phyloP scores from a whole-genome alignment of 1,284 basidiomycete species.

The Cryptococcus sp. region DNA sequence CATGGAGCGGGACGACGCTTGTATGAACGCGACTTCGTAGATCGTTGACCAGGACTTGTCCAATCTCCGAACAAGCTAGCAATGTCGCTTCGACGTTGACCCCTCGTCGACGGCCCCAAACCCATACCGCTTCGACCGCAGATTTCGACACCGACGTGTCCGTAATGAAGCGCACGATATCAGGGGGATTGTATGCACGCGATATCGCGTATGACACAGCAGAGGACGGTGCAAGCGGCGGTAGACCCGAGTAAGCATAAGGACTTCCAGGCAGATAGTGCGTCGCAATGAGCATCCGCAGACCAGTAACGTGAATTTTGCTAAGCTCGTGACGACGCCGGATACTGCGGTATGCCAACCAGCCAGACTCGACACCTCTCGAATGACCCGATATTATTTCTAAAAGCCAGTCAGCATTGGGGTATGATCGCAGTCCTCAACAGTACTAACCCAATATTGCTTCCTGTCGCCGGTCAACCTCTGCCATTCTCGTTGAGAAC shows the following conservation, averaged over 20 bases:
- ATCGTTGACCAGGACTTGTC: constrained; percentile 16
- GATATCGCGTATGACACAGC: constrained; percentile 32
- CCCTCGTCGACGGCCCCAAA: constrained; percentile 30
- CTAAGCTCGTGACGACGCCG: constrained; percentile 36
- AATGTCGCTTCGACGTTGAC: constrained; percentile 35
- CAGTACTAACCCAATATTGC: constrained; percentile 31
- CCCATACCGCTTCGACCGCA: constrained; percentile 33
- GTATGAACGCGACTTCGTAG: constrained; percentile 4
- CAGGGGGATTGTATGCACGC: constrained; percentile 34
- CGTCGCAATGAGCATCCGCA: constrained; percentile 38
- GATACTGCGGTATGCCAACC: constrained; percentile 37
- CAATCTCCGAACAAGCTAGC: constrained; percentile 29
- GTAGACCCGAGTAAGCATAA: constrained; percentile 31
- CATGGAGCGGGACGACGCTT: constrained; percentile 34
- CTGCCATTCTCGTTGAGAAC: constrained; percentile 24
- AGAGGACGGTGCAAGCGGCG: constrained; percentile 8
- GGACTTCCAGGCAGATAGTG: constrained; percentile 38
- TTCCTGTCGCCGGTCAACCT: constrained; percentile 37
- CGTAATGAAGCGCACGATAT: constrained; percentile 34
- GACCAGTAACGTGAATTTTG: constrained; percentile 32
- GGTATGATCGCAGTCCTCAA: background rate
- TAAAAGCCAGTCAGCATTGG: constrained; percentile 3
- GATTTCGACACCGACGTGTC: constrained; percentile 13
- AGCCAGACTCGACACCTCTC: constrained; percentile 26
- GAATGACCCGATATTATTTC: constrained; percentile 10